These are phyloP conservation scores for Cytospora leucostoma DNA, from an alignment of 2,329 filamentous ascomycete species.

Conservation along the genomic window DNA sequence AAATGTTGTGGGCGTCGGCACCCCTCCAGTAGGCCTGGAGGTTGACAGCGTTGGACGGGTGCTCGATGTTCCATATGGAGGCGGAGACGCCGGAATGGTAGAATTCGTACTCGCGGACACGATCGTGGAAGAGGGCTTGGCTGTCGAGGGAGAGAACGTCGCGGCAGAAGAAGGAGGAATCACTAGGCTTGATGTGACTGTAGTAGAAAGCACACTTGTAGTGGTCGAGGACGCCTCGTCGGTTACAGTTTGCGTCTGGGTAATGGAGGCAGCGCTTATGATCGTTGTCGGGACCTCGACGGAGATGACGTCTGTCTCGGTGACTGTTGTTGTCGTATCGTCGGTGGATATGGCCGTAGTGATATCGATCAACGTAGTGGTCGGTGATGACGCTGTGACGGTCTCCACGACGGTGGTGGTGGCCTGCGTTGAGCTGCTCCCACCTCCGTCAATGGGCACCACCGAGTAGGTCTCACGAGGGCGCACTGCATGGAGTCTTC, in stretches of 20 bases:
- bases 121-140: not conserved
- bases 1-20: conserved; percentile 20
- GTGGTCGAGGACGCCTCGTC: conserved; percentile 2
- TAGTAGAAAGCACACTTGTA: not conserved
- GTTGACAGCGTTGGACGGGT: not conserved
- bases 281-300: conserved; percentile 2
- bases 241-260: conserved; percentile 20
- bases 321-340: conserved; percentile 13
- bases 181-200: not conserved
- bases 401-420: conserved; percentile 14
- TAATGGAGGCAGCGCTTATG: conserved; percentile 2
- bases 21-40: not conserved
- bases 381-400: conserved; percentile 11
- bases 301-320: conserved; percentile 16
- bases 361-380: conserved; percentile 7
- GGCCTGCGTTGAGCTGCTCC: not conserved
- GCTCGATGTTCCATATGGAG: conserved; percentile 13
- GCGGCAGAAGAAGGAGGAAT: not conserved
- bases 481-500: conserved; percentile 15
- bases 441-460: conserved; percentile 26
- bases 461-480: conserved; percentile 25
- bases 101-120: not conserved
- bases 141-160: not conserved
- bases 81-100: not conserved
- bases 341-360: conserved; percentile 14